A percentile compares a stretch with the other conserved stretches of the same genome.
phyloP scores from a whole-genome alignment of 768 basidiomycete genomes.

The Tulasnella sp. region DNA sequence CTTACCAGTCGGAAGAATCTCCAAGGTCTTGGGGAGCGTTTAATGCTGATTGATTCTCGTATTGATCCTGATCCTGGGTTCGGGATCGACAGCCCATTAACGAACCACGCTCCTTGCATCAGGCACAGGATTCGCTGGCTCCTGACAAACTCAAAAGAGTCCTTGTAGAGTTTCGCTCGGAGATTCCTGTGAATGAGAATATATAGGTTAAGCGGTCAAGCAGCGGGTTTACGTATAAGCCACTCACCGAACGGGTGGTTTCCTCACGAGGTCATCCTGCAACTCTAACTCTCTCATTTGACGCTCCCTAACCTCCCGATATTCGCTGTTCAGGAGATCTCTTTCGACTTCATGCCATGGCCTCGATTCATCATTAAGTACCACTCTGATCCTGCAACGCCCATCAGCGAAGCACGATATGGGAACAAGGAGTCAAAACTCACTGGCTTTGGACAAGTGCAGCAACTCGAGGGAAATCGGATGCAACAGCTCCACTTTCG shows the following conservation, averaged over 20 bases:
- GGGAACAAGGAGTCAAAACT: constrained; percentile 25
- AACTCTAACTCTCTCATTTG: constrained; percentile 84
- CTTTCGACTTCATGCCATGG: constrained; percentile 75
- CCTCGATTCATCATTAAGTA: constrained; percentile 56
- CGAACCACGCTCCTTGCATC: constrained; percentile 84
- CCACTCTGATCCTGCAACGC: constrained; percentile 51
- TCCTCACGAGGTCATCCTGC: constrained; percentile 77
- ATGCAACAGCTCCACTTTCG: constrained; percentile 64
- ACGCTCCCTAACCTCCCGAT: constrained; percentile 70
- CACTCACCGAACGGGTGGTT: constrained; percentile 69
- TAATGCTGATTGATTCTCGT: constrained; percentile 24
- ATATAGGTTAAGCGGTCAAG: constrained; percentile 4
- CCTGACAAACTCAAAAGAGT: constrained; percentile 80
- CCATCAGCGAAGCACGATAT: not conserved
- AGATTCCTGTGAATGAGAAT: constrained; percentile 44
- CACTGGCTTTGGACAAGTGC: constrained; percentile 76
- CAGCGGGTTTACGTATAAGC: not conserved
- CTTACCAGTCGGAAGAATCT: constrained; percentile 74
- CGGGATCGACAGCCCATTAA: constrained; percentile 53
- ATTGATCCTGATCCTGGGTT: constrained; percentile 31
- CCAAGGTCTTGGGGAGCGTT: constrained; percentile 58
- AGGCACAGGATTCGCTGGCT: constrained; percentile 82
- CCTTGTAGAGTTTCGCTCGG: constrained; percentile 72
- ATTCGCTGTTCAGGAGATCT: constrained; percentile 70
- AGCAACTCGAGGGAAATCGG: constrained; percentile 66